phyloP scores from a whole-genome alignment of 805 yeast species.

The Starmerella geochares region DNA sequence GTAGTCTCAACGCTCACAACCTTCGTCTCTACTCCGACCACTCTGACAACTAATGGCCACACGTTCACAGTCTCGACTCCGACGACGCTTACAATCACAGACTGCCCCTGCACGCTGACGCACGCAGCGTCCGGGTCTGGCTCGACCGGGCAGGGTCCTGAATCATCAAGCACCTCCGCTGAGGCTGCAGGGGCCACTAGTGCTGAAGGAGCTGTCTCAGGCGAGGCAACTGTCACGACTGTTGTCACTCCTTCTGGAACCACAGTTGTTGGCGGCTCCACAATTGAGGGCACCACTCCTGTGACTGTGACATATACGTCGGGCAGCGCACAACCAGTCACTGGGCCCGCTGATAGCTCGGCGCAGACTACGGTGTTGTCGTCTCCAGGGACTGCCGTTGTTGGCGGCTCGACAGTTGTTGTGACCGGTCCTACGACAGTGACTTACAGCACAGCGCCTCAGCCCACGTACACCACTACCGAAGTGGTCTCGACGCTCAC shows the following conservation, averaged over 20 bases:
- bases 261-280: constrained; percentile 9
- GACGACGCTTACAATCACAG: constrained; percentile 61
- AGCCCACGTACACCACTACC: neutral
- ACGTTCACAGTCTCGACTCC: constrained; percentile 62
- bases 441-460: neutral
- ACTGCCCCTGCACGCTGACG: constrained; percentile 21
- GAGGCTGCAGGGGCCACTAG: too few relatives aligned
- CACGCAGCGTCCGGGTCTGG: neutral
- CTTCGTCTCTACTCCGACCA: constrained; percentile 57
- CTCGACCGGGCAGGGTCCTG: neutral
- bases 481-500: constrained; percentile 11
- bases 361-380: neutral
- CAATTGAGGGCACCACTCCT: neutral
- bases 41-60: constrained; percentile 46
- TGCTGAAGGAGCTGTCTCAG: too few relatives aligned
- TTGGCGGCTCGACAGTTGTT: neutral
- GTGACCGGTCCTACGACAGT: constrained; percentile 1
- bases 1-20: constrained; percentile 9
- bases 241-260: constrained; percentile 10
- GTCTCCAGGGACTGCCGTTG: neutral
- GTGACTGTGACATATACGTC: neutral
- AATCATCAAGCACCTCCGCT: too few relatives aligned
- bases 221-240: neutral
- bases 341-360: too few relatives aligned
- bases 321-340: neutral